phyloP scores from a whole-genome alignment of 1,284 basidiomycete species.

The Blastosporella zonata region DNA sequence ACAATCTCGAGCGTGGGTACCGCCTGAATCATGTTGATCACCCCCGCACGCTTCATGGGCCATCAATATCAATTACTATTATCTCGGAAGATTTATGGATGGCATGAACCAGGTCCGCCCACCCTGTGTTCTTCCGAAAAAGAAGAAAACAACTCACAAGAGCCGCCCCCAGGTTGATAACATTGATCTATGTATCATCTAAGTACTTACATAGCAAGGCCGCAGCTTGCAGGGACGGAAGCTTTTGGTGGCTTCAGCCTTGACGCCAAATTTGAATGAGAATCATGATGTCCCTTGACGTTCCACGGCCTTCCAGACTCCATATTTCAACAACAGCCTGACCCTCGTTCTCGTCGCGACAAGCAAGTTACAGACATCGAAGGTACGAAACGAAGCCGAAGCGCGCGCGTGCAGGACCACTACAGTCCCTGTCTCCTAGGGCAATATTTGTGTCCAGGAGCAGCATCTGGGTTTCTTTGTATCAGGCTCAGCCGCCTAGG shows the following conservation, averaged over 20 bases:
- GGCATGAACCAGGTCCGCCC: not conserved
- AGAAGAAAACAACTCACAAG: not conserved
- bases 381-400: slow-evolving; percentile 7
- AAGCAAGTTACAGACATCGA: not conserved
- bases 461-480: not conserved
- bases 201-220: not conserved
- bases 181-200: too few species aligned
- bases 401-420: not conserved
- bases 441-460: too few species aligned
- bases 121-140: not conserved
- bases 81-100: slow-evolving; percentile 7
- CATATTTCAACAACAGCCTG: not conserved
- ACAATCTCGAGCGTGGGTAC: too few species aligned
- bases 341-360: too few species aligned
- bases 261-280: too few species aligned
- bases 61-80: not conserved
- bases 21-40: too few species aligned
- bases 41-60: too few species aligned
- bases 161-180: not conserved
- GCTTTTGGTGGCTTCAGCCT: not conserved
- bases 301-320: slow-evolving; percentile 3
- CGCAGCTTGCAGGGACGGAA: not conserved
- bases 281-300: slow-evolving; percentile 7
- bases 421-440: not conserved
- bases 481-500: slow-evolving; percentile 7